Evolutionary conservation across 129 eudicot genomes (phyloP).

Genomic region (Flaveria sonorensis): DNA sequence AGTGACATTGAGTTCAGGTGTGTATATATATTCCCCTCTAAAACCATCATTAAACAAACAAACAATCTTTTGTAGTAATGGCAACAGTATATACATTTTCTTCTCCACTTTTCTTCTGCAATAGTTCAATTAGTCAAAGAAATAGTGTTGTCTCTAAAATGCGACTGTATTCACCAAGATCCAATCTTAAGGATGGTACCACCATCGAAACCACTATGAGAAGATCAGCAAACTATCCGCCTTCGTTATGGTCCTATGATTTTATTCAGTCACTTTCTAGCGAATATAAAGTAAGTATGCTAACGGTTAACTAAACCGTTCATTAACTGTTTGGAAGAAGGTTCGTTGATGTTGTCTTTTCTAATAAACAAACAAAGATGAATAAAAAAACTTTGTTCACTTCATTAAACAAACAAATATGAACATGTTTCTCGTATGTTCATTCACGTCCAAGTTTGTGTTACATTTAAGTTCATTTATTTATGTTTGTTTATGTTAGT

Average conservation of each 20-base stretch:
- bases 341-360: too few relatives aligned
- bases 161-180: neutral
- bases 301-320: neutral
- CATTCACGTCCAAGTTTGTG: too few relatives aligned
- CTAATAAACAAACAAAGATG: too few relatives aligned
- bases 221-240: slow-evolving; percentile 37
- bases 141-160: neutral
- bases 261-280: slow-evolving; percentile 33
- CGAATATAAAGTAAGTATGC: slow-evolving; percentile 11
- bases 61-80: slow-evolving; percentile 13
- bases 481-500: too few relatives aligned
- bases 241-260: slow-evolving; percentile 33
- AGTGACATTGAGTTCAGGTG: neutral
- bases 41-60: neutral
- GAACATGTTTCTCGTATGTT: too few relatives aligned
- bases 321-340: neutral
- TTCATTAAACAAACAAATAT: too few relatives aligned
- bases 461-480: too few relatives aligned
- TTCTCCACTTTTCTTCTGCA: neutral
- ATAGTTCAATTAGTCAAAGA: neutral
- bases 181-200: slow-evolving; percentile 8
- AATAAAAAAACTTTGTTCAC: too few relatives aligned
- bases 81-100: slow-evolving; percentile 8
- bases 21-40: neutral
- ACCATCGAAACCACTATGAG: slow-evolving; percentile 1